Evolutionary conservation across 768 basidiomycete species (phyloP).

Genomic region (Crepidotus variabilis): DNA sequence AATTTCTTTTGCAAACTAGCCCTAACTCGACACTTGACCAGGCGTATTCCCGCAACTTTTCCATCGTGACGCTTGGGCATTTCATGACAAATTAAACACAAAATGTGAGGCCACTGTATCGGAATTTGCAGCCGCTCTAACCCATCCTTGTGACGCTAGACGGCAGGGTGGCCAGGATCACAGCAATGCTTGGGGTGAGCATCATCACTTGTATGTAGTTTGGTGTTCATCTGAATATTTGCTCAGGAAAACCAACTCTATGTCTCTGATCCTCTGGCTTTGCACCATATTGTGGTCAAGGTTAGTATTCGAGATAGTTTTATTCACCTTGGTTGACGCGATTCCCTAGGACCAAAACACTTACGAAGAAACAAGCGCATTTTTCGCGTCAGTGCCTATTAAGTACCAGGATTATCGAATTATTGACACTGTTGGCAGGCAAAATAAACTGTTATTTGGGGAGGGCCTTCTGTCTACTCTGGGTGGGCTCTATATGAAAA

Average conservation of each 20-base stretch:
- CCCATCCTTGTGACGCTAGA: constrained; percentile 12
- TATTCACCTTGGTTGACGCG: neutral
- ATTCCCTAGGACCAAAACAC: constrained; percentile 25
- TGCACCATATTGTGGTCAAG: constrained; percentile 43
- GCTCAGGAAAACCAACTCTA: constrained; percentile 31
- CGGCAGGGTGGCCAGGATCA: constrained; percentile 28
- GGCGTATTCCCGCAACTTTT: constrained; percentile 33
- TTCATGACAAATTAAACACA: constrained; percentile 27
- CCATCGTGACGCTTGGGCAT: constrained; percentile 30
- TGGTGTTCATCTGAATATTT: neutral
- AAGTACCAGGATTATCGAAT: constrained; percentile 16
- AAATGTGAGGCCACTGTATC: constrained; percentile 21
- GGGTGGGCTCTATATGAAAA: constrained; percentile 9
- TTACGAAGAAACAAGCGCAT: constrained; percentile 21
- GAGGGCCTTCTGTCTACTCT: constrained; percentile 17
- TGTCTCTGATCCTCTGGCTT: constrained; percentile 40
- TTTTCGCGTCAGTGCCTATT: constrained; percentile 17
- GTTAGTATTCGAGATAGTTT: constrained; percentile 14
- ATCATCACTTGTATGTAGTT: neutral
- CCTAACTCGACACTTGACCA: constrained; percentile 4
- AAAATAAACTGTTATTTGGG: constrained; percentile 12
- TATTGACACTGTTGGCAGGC: constrained; percentile 3
- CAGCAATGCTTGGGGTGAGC: constrained; percentile 32
- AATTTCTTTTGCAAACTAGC: neutral
- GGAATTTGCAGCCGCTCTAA: neutral